Base-by-base conservation (phyloP, 192 early-diverging fungal species). In the Coemansia sp. region DNA sequence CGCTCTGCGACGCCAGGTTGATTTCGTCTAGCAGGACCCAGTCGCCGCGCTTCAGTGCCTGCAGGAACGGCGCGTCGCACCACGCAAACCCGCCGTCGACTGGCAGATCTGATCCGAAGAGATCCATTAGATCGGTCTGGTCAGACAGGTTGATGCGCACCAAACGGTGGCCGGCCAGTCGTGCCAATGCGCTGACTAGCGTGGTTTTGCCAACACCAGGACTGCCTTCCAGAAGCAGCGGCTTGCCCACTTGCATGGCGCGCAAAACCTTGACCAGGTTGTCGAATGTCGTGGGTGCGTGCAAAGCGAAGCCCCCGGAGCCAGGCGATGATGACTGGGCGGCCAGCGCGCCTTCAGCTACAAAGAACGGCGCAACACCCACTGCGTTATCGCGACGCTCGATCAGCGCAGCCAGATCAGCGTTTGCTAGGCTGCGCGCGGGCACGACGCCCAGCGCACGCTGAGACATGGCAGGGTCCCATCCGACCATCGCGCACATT, bases 1-100 rank as follows among this genome's bases (percentile, higher is more conserved):
- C 98, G 73, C 94, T 93, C 81, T 99, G 98, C 32, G 93, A 94
- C n/a, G 98, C 98, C 71, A 99, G 85, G 75, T 99, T 99, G 64
- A 98, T 87, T 71, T 99, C 98, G 78, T 99, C 98, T 17, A 99
- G 81, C 28, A 99, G 78, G 3, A 99, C 95, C 98, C 98, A 99
- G 76, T 94, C 93, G 8, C 98, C 98, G 17, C 80, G 85, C 84
- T 96, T 88, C 91, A 99, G 97, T 14, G 98, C 98, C 58, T 91
- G 88, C 67, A 99, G 84, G 78, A 99, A 99, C 1, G 96, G 96
- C 18, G 96, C 98, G 72, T 97, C 96, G 62, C 96, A 86, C 98
- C 98, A 99, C 8, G 93, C 93, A 83, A 99, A 99, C 5, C 83
- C 78, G 53, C 67, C 78, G 75, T 97, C 96, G 0, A 95, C 94